Percentiles rank a stretch among this genome's conserved stretches.
phyloP scores from a whole-genome alignment of 2,329 filamentous ascomycete species.

The Fusarium chaquense region DNA sequence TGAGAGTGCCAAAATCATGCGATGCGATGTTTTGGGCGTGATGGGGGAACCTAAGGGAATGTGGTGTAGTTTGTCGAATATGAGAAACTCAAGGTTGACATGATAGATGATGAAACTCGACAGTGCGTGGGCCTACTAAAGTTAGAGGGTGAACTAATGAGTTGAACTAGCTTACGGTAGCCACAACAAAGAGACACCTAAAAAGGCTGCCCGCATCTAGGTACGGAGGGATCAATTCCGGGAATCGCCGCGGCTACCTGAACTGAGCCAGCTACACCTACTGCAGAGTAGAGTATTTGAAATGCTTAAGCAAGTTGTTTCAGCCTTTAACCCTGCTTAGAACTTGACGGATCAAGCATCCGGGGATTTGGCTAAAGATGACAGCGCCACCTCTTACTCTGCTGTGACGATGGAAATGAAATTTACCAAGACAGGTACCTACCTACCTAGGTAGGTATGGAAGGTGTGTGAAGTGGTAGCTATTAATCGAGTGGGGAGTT shows the following conservation, averaged over 20 bases:
- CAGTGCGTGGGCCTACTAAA: conserved; percentile 6
- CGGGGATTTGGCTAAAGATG: neutral
- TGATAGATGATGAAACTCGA: conserved; percentile 38
- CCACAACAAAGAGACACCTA: conserved; percentile 15
- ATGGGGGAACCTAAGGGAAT: neutral
- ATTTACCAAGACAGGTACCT: neutral
- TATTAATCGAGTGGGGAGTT: neutral
- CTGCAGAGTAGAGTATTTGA: conserved; percentile 7
- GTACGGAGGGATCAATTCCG: conserved; percentile 24
- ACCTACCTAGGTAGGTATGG: neutral
- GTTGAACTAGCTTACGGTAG: neutral
- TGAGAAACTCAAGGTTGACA: conserved; percentile 26
- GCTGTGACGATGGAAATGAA: neutral
- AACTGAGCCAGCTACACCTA: neutral
- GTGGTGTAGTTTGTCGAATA: conserved; percentile 15
- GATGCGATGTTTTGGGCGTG: conserved; percentile 3
- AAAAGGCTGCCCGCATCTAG: conserved; percentile 30
- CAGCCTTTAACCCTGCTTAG: conserved; percentile 2
- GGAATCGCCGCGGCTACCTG: conserved; percentile 28
- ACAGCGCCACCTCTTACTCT: neutral
- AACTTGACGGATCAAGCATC: neutral
- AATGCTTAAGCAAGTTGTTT: conserved; percentile 14
- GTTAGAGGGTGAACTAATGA: conserved; percentile 5
- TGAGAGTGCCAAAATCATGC: conserved; percentile 9
- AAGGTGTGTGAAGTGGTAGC: neutral